A percentile compares a stretch with the other conserved stretches of the same genome.
phyloP scores from a whole-genome alignment of 1,284 basidiomycete genomes.

The Ustilago bromivora region DNA sequence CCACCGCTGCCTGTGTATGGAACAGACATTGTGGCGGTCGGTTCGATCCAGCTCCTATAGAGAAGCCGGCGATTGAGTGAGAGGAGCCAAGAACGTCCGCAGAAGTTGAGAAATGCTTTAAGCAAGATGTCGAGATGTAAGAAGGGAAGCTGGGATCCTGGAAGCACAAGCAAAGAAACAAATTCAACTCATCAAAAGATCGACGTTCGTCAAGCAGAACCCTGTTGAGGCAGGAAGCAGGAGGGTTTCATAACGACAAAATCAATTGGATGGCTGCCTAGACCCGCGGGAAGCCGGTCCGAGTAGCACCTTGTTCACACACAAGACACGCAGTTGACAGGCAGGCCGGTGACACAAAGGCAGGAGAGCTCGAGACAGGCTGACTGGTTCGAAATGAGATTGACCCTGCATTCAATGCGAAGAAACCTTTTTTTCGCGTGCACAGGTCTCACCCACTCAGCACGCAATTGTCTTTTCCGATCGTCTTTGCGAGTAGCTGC shows the following conservation, averaged over 20 bases:
- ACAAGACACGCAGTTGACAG: background rate
- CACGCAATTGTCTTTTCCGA: background rate
- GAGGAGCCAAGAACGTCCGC: background rate
- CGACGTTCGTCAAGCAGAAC: background rate
- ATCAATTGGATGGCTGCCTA: background rate
- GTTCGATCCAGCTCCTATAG: background rate
- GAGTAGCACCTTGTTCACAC: background rate
- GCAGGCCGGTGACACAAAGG: background rate
- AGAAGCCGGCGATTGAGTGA: background rate
- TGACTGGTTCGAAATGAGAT: background rate
- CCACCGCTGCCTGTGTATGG: constrained; percentile 12
- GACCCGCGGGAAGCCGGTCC: background rate
- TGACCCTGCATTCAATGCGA: background rate
- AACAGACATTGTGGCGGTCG: constrained; percentile 14
- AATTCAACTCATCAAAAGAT: background rate
- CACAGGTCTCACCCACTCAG: background rate
- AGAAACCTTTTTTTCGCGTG: background rate
- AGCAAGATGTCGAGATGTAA: background rate
- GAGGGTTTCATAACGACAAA: background rate
- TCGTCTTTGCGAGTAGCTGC: too few species aligned
- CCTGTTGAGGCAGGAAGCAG: background rate
- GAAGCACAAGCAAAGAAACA: background rate
- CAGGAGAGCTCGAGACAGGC: background rate
- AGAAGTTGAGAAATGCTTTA: background rate
- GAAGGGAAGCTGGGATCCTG: background rate